Conservation (phyloP, 2,329 filamentous ascomycete genomes). For the Trichophyton mentagrophytes region DNA sequence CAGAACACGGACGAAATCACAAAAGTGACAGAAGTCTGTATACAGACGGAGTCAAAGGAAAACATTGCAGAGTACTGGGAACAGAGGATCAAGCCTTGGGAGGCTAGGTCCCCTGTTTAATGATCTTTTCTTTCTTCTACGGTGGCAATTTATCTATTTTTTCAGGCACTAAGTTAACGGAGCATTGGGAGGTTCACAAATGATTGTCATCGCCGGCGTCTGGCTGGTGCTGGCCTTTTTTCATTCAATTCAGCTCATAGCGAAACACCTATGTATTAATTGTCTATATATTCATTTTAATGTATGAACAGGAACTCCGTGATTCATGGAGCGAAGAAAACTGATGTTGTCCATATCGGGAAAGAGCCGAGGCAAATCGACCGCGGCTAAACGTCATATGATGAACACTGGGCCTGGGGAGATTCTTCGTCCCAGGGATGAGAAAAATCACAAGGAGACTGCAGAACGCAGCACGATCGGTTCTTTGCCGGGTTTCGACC, state of each 20-base stretch:
- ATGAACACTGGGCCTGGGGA: neutral
- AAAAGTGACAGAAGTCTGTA: neutral
- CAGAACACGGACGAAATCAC: neutral
- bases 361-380: neutral
- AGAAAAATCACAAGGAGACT: neutral
- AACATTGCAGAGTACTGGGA: neutral
- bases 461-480: neutral
- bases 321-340: neutral
- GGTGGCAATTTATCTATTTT: too few species aligned
- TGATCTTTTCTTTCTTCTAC: neutral
- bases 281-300: too few species aligned
- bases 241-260: too few species aligned
- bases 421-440: neutral
- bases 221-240: neutral
- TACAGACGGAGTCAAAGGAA: neutral
- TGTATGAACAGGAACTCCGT: too few species aligned
- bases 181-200: neutral
- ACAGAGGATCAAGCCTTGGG: neutral
- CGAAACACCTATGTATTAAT: too few species aligned
- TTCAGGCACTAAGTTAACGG: neutral
- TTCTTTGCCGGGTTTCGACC: neutral
- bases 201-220: neutral
- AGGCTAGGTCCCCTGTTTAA: neutral
- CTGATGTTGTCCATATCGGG: neutral
- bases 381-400: conserved; percentile 1